Conservation (phyloP, 2,329 filamentous ascomycete genomes). For the Nemania bipapillata region DNA sequence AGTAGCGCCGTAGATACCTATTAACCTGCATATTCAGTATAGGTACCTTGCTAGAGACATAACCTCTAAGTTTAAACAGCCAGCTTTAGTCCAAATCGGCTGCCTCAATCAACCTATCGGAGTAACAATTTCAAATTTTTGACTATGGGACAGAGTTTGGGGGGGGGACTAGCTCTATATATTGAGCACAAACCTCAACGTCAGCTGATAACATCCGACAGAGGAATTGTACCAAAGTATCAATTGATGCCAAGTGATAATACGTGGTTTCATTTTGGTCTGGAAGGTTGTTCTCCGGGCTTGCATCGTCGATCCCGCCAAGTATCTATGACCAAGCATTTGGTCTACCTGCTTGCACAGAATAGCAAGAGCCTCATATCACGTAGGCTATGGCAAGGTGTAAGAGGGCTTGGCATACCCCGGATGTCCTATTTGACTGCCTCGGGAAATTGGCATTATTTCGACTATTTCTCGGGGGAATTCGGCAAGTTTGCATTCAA, state of each 20-base stretch:
- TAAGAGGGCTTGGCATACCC: too few relatives aligned
- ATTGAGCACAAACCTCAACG: not conserved
- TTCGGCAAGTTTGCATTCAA: not conserved
- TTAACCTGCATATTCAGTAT: too few relatives aligned
- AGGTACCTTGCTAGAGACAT: not conserved
- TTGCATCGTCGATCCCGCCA: slow-evolving; percentile 8
- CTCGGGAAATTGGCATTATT: not conserved
- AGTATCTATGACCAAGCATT: slow-evolving; percentile 6
- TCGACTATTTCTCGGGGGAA: not conserved
- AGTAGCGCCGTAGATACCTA: not conserved
- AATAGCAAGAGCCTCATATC: not conserved
- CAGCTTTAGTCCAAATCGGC: not conserved
- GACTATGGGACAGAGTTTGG: not conserved
- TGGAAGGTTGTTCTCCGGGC: not conserved
- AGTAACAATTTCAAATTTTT: not conserved
- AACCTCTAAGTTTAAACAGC: not conserved
- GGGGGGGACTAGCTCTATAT: not conserved
- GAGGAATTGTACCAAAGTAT: not conserved
- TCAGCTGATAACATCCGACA: not conserved
- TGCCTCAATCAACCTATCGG: not conserved
- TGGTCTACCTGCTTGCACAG: not conserved
- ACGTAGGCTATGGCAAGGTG: not conserved
- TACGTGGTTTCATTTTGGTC: not conserved
- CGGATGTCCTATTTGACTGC: not conserved
- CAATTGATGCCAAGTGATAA: slow-evolving; percentile 5